phyloP scores from a whole-genome alignment of 2,329 filamentous ascomycete genomes.

The Neopestalotiopsis clavispora region DNA sequence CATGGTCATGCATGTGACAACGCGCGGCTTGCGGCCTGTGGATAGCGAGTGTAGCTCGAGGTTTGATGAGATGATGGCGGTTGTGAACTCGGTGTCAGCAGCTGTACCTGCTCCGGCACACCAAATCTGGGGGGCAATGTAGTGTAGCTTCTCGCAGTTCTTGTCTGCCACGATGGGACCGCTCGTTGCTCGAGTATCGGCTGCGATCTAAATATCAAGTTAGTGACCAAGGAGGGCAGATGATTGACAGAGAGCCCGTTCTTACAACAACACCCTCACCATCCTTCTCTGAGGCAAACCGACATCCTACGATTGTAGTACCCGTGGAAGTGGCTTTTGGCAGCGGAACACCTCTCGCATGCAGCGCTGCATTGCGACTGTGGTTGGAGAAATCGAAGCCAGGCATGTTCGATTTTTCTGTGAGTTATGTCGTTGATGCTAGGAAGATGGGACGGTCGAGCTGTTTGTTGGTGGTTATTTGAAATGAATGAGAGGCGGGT shows the following conservation, averaged over 20 bases:
- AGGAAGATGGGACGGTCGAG: constrained; percentile 1
- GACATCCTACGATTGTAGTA: constrained; percentile 97
- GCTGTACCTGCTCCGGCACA: constrained; percentile 97
- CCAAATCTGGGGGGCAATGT: constrained; percentile 98
- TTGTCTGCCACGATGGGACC: constrained; percentile 99
- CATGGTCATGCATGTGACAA: constrained; percentile 99
- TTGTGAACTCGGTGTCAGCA: constrained; percentile 98
- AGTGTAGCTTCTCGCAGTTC: constrained; percentile 99
- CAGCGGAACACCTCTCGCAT: constrained; percentile 89
- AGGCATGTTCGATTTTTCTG: constrained; percentile 69
- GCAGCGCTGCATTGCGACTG: constrained; percentile 96
- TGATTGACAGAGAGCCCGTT: background rate
- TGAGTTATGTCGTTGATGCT: background rate
- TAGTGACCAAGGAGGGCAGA: background rate
- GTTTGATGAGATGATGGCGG: constrained; percentile 96
- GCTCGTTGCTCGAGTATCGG: constrained; percentile 95
- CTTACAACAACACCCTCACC: constrained; percentile 50
- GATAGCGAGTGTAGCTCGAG: constrained; percentile 96
- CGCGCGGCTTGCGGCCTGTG: constrained; percentile 93
- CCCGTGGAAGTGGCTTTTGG: constrained; percentile 98
- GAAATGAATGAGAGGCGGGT: background rate
- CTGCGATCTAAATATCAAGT: constrained; percentile 75
- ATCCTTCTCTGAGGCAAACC: constrained; percentile 95
- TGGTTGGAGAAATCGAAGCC: constrained; percentile 99
- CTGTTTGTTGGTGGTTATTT: background rate